Evolutionary conservation across 2,329 filamentous ascomycete genomes (phyloP), one percentile per base, ranked within the genome.

Genomic region (Ramichloridium luteum): DNA sequence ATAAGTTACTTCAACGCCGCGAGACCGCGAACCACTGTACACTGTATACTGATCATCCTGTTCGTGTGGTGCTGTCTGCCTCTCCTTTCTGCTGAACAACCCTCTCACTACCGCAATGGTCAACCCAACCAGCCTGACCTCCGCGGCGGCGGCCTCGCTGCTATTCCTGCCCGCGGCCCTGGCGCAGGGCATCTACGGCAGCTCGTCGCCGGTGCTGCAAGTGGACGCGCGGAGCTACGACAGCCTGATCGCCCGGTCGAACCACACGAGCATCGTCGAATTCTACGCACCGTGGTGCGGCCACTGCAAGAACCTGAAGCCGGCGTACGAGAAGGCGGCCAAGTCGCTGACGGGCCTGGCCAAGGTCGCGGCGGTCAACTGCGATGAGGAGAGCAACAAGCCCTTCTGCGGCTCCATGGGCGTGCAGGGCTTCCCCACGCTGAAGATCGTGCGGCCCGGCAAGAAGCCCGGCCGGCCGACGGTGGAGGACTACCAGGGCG

Each of bases 271-370:
- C 37, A 49, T 56, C 28, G 43, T 55, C 46, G 56, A 55, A 61
- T 96, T 96, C 69, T 96, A 93, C 53, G 88, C 88, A 6, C 88
- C 88, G 14, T 96, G 88, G 88, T 96, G 90, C 51, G 90, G 88
- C 25, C 90, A 96, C 62, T 98, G 90, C 65, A 72, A 93, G 61
- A 94, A 80, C 61, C 78, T 98, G 50, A 86, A 94, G 62, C 88
- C 86, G 3, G 82, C 83, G 27, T 98, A 90, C 61, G 88, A 96
- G 59, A 93, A 93, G 59, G 86, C 78, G 2, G 90, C 90, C 47
- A 80, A 79, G 50, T 84, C 77, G 48, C 77, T 98, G 36, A 73
- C 80, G n/a, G 90, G 90, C 10, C 70, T 96, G 10, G 90, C 85
- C 48, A 92, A 93, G 50, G 88, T 98, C 25, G 90, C 84, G 28